Conservation (phyloP, 176 grass and related monocot genomes). For the Carex pumila region DNA sequence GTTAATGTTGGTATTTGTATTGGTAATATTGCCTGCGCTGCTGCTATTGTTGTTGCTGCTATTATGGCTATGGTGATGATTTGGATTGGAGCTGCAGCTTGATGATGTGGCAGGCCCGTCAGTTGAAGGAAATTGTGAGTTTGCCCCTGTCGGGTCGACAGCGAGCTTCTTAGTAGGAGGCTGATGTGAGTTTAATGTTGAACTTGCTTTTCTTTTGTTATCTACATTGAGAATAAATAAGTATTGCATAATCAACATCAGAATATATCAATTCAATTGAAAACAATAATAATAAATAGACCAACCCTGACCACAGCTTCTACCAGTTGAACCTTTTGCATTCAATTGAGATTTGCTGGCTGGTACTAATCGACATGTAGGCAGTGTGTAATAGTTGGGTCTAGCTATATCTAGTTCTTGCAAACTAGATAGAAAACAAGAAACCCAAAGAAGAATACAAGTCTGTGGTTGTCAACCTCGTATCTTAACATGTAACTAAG, state of each 20-base stretch:
- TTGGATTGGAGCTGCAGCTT: conserved; percentile 1
- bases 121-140: conserved; percentile 8
- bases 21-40: not conserved
- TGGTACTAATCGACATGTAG: not conserved
- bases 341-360: not conserved
- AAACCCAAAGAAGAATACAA: not conserved
- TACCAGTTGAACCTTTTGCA: not conserved
- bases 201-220: conserved; percentile 46
- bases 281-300: not conserved
- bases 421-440: not conserved
- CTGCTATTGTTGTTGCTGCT: conserved; percentile 27
- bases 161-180: conserved; percentile 76
- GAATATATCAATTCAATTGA: not conserved
- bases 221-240: conserved; percentile 36
- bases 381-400: not conserved
- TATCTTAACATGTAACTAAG: not conserved
- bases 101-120: conserved; percentile 6
- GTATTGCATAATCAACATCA: not conserved
- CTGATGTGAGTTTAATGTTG: conserved; percentile 41
- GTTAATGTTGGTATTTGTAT: not conserved
- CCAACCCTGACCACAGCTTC: not conserved
- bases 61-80: conserved; percentile 15
- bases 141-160: conserved; percentile 6
- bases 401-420: not conserved
- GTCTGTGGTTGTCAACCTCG: not conserved